Conservation (phyloP, 805 yeast species). For the Starmerella asiatica region DNA sequence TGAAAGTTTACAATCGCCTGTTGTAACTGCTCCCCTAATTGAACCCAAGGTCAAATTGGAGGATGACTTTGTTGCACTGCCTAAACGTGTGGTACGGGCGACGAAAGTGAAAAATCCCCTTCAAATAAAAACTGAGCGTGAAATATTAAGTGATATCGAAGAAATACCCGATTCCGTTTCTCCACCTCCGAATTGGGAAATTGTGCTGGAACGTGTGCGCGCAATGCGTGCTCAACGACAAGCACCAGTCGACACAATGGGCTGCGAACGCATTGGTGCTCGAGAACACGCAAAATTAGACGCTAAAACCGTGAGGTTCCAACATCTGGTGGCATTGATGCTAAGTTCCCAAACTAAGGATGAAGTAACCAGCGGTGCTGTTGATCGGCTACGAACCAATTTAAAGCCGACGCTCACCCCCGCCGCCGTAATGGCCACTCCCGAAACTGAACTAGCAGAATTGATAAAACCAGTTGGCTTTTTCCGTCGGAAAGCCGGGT, state of each 20-base stretch:
- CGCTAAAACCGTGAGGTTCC: conserved; percentile 42
- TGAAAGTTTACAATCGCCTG: no score
- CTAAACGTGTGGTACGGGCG: no score
- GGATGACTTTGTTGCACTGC: no score
- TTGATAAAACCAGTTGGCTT: conserved; percentile 76
- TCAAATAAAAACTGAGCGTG: no score
- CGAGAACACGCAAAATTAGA: conserved; percentile 1
- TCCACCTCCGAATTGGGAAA: conserved; percentile 24
- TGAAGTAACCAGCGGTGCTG: conserved; percentile 65
- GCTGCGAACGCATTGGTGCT: conserved; percentile 53
- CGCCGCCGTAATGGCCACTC: conserved; percentile 20
- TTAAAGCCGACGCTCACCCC: conserved; percentile 31
- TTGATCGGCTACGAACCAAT: conserved; percentile 43
- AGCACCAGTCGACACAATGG: conserved; percentile 86
- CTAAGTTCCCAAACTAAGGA: conserved; percentile 87
- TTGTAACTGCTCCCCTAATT: no score
- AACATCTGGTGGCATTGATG: conserved; percentile 67
- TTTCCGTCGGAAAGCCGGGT: conserved; percentile 65
- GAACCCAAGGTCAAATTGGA: no score
- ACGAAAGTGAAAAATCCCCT: no score
- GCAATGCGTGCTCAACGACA: conserved; percentile 48
- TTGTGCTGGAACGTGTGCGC: conserved; percentile 31
- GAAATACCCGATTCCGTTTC: no score
- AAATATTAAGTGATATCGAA: no score
- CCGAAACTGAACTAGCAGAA: conserved; percentile 44